phyloP scores from a whole-genome alignment of 2,329 filamentous ascomycete species.

The Fusarium scirpi region DNA sequence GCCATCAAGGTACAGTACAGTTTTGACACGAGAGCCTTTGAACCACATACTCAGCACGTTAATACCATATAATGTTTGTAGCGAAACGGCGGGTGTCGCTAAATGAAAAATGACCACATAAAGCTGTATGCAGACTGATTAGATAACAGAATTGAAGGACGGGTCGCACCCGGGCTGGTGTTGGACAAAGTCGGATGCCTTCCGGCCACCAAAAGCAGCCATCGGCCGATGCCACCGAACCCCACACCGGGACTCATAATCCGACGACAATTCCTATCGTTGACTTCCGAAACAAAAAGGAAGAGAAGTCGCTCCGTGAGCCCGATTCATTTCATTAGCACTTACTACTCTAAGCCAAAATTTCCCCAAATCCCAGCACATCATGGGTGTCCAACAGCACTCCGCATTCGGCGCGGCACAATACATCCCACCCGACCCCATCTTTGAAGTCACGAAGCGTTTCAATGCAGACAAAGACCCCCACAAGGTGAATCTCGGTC shows the following conservation, averaged over 20 bases:
- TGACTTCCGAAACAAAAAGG: neutral
- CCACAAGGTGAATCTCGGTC: conserved; percentile 55
- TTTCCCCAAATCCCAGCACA: too few relatives aligned
- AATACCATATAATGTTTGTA: neutral
- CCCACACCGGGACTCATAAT: neutral
- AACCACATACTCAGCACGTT: neutral
- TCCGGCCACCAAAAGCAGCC: neutral
- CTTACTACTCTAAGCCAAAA: neutral
- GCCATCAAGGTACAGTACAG: neutral
- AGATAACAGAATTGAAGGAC: neutral
- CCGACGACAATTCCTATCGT: neutral
- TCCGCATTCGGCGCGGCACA: conserved; percentile 42
- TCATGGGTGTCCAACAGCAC: conserved; percentile 5
- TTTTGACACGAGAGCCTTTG: neutral
- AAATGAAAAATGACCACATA: neutral
- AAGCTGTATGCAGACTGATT: neutral
- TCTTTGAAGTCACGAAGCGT: conserved; percentile 52
- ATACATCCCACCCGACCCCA: conserved; percentile 49
- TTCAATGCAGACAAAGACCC: conserved; percentile 49
- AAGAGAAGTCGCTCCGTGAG: neutral
- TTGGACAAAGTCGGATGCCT: neutral
- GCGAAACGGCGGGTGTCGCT: neutral
- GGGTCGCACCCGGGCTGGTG: neutral
- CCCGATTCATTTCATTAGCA: neutral
- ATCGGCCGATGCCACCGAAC: neutral